phyloP scores from a whole-genome alignment of 2,329 filamentous ascomycete species.

The Orbilia oligospora region DNA sequence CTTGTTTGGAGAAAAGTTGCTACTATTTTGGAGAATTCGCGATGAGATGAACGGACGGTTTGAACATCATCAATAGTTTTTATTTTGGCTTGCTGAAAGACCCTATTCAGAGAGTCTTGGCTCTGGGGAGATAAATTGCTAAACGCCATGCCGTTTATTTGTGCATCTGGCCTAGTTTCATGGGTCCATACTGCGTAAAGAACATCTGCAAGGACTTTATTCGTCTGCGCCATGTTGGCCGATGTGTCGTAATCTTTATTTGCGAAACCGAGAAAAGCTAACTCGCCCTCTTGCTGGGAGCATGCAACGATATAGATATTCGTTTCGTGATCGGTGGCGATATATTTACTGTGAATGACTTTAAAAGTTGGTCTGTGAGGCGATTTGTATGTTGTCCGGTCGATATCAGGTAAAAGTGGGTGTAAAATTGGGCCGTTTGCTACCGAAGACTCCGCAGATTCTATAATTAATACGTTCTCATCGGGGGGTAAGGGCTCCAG shows the following conservation, averaged over 20 bases:
- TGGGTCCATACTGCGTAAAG: conserved; percentile 1
- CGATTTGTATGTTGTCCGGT: not conserved
- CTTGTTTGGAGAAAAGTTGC: not conserved
- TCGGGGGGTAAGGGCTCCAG: not conserved
- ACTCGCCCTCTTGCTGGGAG: conserved; percentile 1
- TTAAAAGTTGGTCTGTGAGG: not conserved
- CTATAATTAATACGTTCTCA: not conserved
- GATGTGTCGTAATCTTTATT: not conserved
- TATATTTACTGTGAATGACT: not conserved
- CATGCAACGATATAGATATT: not conserved
- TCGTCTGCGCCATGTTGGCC: not conserved
- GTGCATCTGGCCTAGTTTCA: not conserved
- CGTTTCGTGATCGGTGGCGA: not conserved
- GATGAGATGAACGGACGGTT: not conserved
- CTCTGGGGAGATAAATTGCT: not conserved
- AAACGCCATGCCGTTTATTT: not conserved
- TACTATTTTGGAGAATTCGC: not conserved
- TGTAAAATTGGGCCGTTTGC: not conserved
- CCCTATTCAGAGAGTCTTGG: not conserved
- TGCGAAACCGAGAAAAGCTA: conserved; percentile 9
- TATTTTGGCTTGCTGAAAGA: not conserved
- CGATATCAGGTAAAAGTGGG: not conserved
- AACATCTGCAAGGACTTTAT: not conserved
- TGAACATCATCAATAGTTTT: not conserved
- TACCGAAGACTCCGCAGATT: too few relatives aligned